phyloP scores from a whole-genome alignment of 164 flowering plant species.

The Berberis vulgaris region DNA sequence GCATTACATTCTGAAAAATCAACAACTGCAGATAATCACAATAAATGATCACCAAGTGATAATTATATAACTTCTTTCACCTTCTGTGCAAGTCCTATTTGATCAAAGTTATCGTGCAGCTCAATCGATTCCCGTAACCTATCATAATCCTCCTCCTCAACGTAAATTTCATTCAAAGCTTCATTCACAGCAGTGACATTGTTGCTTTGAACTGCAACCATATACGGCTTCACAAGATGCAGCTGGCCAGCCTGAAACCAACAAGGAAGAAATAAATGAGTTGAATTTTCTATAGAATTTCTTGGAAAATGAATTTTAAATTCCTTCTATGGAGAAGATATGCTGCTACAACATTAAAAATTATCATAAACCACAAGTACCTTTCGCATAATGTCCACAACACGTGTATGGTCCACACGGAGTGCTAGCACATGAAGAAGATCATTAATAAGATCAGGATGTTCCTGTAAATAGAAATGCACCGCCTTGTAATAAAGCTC shows the following conservation, averaged over 20 bases:
- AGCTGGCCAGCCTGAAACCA: constrained; percentile 80
- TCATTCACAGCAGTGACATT: constrained; percentile 96
- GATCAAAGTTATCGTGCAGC: constrained; percentile 92
- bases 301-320: background rate
- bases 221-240: constrained; percentile 93
- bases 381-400: constrained; percentile 99
- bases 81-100: constrained; percentile 98
- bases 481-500: constrained; percentile 98
- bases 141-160: constrained; percentile 82
- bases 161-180: constrained; percentile 82
- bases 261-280: background rate
- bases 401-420: constrained; percentile 89
- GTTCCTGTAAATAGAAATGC: constrained; percentile 96
- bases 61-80: constrained; percentile 21
- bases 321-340: too few species aligned
- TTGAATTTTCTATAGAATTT: too few species aligned
- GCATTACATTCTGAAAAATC: background rate
- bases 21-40: background rate
- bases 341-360: too few species aligned
- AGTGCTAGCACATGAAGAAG: constrained; percentile 91
- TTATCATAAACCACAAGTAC: constrained; percentile 19
- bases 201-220: constrained; percentile 98
- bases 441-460: constrained; percentile 93
- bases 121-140: constrained; percentile 90
- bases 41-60: too few species aligned